phyloP scores from a whole-genome alignment of 345 rosid species.

The Hibiscus trionum region DNA sequence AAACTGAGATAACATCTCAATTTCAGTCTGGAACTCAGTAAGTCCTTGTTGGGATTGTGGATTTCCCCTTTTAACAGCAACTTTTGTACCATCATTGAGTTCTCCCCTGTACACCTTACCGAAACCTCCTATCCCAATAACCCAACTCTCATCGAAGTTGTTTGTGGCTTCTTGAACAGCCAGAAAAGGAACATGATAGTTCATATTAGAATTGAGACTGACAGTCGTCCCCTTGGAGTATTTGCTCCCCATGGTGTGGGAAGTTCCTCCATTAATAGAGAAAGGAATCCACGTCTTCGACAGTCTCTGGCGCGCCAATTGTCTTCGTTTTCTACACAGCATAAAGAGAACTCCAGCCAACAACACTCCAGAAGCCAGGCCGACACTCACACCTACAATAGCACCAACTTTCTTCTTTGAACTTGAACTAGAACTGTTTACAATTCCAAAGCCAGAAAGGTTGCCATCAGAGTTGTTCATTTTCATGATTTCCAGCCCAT shows the following conservation, averaged over 20 bases:
- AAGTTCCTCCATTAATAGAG: slow-evolving; percentile 32
- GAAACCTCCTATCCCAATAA: slow-evolving; percentile 70
- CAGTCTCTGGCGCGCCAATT: slow-evolving; percentile 25
- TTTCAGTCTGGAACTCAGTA: slow-evolving; percentile 71
- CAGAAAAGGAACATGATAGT: slow-evolving; percentile 45
- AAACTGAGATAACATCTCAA: slow-evolving; percentile 73
- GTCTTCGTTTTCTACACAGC: slow-evolving; percentile 29
- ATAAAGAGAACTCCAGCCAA: slow-evolving; percentile 34
- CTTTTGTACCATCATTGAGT: slow-evolving; percentile 47
- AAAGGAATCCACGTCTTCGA: slow-evolving; percentile 70
- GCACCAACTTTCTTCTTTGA: slow-evolving; percentile 32
- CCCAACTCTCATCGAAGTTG: slow-evolving; percentile 60
- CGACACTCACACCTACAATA: slow-evolving; percentile 37
- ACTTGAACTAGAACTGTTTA: slow-evolving; percentile 19
- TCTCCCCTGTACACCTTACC: slow-evolving; percentile 73
- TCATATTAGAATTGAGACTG: slow-evolving; percentile 34
- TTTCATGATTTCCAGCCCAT: slow-evolving; percentile 81
- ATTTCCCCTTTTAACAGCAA: slow-evolving; percentile 74
- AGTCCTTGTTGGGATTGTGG: slow-evolving; percentile 72
- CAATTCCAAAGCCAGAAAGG: slow-evolving; percentile 23
- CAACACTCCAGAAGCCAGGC: slow-evolving; percentile 25
- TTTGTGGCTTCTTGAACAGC: slow-evolving; percentile 64
- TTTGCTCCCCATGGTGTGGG: slow-evolving; percentile 44
- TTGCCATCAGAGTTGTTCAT: slow-evolving; percentile 48
- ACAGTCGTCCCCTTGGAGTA: slow-evolving; percentile 48